Conservation (phyloP, 2,329 filamentous ascomycete species). For the Verticillium nonalfalfae region DNA sequence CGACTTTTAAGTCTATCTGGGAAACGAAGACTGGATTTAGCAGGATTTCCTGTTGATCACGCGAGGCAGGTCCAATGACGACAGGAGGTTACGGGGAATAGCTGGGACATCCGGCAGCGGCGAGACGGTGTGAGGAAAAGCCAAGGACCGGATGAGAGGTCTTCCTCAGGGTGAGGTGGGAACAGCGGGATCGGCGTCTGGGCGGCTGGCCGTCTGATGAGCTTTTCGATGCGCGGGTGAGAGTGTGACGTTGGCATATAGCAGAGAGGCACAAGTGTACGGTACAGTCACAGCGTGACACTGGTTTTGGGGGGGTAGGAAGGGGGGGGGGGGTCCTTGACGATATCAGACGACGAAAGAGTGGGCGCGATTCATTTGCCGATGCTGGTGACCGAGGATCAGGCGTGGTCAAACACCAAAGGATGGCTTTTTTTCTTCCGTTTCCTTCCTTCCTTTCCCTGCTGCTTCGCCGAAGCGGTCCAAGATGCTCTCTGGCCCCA, state of each 20-base stretch:
- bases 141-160: background rate
- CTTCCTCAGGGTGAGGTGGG: background rate
- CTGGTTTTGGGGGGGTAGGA: background rate
- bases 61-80: background rate
- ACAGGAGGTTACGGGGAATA: background rate
- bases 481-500: background rate
- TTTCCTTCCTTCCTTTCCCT: no score
- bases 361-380: background rate
- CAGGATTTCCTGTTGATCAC: background rate
- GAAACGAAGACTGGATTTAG: background rate
- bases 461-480: no score
- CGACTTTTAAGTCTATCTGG: background rate
- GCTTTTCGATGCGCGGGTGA: background rate
- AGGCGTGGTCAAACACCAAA: background rate
- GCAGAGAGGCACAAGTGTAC: background rate
- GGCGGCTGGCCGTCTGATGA: background rate
- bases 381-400: background rate
- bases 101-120: background rate
- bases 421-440: background rate
- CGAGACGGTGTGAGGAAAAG: background rate
- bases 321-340: background rate
- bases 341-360: background rate
- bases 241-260: background rate
- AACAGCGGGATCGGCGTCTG: background rate
- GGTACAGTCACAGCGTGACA: no score